A percentile compares a stretch with the other conserved stretches of the same genome.
Conservation (phyloP, 345 rosid genomes). For the Physaria fendleri region DNA sequence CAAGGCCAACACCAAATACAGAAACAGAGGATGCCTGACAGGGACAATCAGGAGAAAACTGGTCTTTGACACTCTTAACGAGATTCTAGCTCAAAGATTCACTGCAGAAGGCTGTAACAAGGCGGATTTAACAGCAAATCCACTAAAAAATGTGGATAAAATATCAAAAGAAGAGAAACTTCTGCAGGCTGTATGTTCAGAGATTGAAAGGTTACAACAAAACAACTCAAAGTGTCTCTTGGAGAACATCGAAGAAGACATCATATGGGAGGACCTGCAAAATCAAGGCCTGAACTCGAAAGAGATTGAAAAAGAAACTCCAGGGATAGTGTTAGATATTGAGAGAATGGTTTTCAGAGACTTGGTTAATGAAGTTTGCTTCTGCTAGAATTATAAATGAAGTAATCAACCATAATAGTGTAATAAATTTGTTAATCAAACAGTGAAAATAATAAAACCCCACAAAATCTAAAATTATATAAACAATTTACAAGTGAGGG, state of each 20-base stretch:
- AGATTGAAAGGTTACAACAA: constrained; percentile 56
- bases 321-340: constrained; percentile 55
- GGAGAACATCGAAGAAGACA: constrained; percentile 38
- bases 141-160: constrained; percentile 20
- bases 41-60: constrained; percentile 56
- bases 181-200: constrained; percentile 47
- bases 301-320: constrained; percentile 39
- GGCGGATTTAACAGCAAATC: constrained; percentile 27
- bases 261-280: constrained; percentile 43
- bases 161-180: constrained; percentile 39
- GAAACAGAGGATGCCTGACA: constrained; percentile 23
- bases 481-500: constrained; percentile 22
- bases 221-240: constrained; percentile 36
- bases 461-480: not conserved
- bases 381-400: constrained; percentile 31
- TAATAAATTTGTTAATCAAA: too few relatives aligned
- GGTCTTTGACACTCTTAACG: constrained; percentile 62
- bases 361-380: constrained; percentile 54
- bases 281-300: constrained; percentile 40
- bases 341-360: constrained; percentile 87
- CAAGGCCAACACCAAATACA: constrained; percentile 30
- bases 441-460: too few relatives aligned
- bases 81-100: constrained; percentile 44
- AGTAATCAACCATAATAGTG: too few relatives aligned
- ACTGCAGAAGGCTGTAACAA: constrained; percentile 30